These are phyloP conservation scores for Metschnikowia colocasiae DNA, from an alignment of 805 yeast species.

Conservation along the genomic window DNA sequence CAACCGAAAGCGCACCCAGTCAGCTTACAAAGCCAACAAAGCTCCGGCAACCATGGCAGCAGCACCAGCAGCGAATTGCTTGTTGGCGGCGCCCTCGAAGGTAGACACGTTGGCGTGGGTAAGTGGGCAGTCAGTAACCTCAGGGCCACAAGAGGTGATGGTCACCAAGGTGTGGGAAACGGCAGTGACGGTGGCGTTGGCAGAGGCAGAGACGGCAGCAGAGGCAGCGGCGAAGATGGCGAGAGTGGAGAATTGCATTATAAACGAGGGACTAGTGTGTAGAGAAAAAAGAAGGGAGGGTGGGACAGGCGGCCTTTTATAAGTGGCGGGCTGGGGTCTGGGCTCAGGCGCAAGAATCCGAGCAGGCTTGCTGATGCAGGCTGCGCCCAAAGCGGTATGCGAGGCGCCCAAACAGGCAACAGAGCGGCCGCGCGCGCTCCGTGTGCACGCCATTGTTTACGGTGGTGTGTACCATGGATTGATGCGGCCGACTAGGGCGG, in stretches of 20 bases:
- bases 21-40: conserved; percentile 30
- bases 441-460: not conserved
- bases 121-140: conserved; percentile 20
- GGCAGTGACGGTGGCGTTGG: conserved; percentile 16
- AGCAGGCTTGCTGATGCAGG: not conserved
- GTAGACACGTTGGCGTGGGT: conserved; percentile 18
- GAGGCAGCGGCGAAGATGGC: conserved; percentile 21
- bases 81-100: conserved; percentile 21
- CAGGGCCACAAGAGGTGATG: conserved; percentile 21
- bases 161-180: conserved; percentile 19
- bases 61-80: conserved; percentile 29
- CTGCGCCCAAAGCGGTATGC: conserved; percentile 1
- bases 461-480: too few species aligned
- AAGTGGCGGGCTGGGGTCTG: not conserved
- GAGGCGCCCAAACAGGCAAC: not conserved
- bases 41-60: conserved; percentile 24
- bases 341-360: not conserved
- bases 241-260: conserved; percentile 23
- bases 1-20: not conserved
- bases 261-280: conserved; percentile 17
- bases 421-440: not conserved
- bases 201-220: conserved; percentile 18
- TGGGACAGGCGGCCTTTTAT: conserved; percentile 5
- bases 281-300: conserved; percentile 1
- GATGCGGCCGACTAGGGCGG: too few species aligned